A percentile compares a stretch with the other conserved stretches of the same genome.
Conservation (phyloP, 495 filamentous ascomycete species). For the Penicillium dipodomyicola region DNA sequence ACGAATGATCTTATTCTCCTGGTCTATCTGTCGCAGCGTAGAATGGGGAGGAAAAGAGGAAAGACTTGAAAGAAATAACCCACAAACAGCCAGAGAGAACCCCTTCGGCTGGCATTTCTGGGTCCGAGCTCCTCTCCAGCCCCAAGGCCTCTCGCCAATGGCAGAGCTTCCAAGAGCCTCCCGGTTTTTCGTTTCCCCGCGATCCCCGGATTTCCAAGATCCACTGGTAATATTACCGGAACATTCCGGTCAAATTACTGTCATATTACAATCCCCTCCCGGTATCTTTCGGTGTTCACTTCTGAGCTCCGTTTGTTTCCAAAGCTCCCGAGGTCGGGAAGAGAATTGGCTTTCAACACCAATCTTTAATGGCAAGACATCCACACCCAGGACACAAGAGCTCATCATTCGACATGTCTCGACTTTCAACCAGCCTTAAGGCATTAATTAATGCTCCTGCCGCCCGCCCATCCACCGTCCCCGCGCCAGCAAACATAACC, state of each 20-base stretch:
- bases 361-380: constrained; percentile 10
- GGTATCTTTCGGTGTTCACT: constrained; percentile 13
- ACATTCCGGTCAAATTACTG: not conserved
- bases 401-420: constrained; percentile 53
- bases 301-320: constrained; percentile 7
- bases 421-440: constrained; percentile 65
- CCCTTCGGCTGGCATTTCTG: constrained; percentile 16
- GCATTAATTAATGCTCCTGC: constrained; percentile 66
- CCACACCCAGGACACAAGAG: not conserved
- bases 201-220: constrained; percentile 5
- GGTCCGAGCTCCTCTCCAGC: constrained; percentile 6
- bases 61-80: not conserved
- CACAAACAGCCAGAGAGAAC: not conserved
- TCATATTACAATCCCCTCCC: not conserved
- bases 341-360: not conserved
- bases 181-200: constrained; percentile 1
- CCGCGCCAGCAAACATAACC: constrained; percentile 58
- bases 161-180: not conserved
- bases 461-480: constrained; percentile 63
- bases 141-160: not conserved
- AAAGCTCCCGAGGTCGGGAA: not conserved
- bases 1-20: constrained; percentile 6
- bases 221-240: not conserved
- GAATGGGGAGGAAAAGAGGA: not conserved
- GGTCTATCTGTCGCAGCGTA: not conserved